phyloP scores from a whole-genome alignment of 805 yeast species.

The Kluyveromyces siamensis region DNA sequence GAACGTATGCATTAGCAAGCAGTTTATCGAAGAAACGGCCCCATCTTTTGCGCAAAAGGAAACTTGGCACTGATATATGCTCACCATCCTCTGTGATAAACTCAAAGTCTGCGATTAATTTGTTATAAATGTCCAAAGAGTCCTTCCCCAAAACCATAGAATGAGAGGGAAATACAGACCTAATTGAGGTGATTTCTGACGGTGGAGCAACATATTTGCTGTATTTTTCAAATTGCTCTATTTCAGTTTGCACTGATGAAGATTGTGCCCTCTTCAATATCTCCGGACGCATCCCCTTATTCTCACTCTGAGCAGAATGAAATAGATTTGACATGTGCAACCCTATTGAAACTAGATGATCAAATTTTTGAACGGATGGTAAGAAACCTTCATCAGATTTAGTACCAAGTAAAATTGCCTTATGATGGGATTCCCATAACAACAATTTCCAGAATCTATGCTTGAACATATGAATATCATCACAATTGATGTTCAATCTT shows the following conservation, averaged over 20 bases:
- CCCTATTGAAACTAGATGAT: slow-evolving; percentile 39
- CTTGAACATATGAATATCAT: slow-evolving; percentile 43
- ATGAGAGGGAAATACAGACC: slow-evolving; percentile 65
- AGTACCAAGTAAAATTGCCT: slow-evolving; percentile 52
- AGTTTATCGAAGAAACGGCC: slow-evolving; percentile 59
- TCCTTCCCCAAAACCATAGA: slow-evolving; percentile 72
- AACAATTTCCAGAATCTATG: slow-evolving; percentile 61
- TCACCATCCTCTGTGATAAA: slow-evolving; percentile 63
- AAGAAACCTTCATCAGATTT: slow-evolving; percentile 15
- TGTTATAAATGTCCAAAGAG: slow-evolving; percentile 60
- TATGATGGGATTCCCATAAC: slow-evolving; percentile 74
- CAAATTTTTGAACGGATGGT: slow-evolving; percentile 36
- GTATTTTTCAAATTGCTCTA: slow-evolving; percentile 50
- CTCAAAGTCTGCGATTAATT: slow-evolving; percentile 60
- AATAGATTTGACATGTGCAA: slow-evolving; percentile 45
- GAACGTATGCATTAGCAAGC: slow-evolving; percentile 54
- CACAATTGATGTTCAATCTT: slow-evolving; percentile 42
- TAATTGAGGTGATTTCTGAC: slow-evolving; percentile 51
- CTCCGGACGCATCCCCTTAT: background rate
- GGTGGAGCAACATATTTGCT: slow-evolving; percentile 71
- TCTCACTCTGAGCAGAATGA: slow-evolving; percentile 3
- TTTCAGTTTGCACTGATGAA: background rate
- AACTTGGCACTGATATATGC: slow-evolving; percentile 51
- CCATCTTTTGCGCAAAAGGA: slow-evolving; percentile 64
- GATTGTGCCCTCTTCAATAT: slow-evolving; percentile 1